Conservation (phyloP, 257 asterid genomes). For the Leptodermis oblonga region DNA sequence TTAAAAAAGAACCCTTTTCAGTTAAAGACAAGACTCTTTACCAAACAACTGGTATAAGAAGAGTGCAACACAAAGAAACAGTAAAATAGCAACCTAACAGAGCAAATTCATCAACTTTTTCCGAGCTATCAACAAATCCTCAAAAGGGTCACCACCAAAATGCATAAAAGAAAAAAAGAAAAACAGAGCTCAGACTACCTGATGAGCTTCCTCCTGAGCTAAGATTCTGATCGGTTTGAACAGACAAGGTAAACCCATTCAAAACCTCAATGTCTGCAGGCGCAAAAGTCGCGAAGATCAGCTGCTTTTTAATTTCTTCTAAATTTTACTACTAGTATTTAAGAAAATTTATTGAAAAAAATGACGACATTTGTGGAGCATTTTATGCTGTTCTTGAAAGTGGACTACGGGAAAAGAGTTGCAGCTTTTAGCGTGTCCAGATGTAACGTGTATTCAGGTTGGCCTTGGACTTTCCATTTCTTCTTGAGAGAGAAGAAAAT, state of each 20-base stretch:
- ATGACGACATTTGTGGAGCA: background rate
- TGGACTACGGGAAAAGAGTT: background rate
- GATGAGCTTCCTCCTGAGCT: conserved; percentile 7
- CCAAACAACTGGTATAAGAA: conserved; percentile 4
- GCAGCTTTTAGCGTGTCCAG: conserved; percentile 14
- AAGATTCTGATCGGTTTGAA: conserved; percentile 12
- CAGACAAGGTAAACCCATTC: background rate
- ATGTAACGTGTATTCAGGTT: background rate
- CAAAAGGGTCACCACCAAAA: conserved; percentile 2
- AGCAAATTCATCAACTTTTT: background rate
- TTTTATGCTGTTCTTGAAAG: background rate
- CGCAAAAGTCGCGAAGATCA: background rate
- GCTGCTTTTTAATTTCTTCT: conserved; percentile 1
- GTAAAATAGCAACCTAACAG: background rate
- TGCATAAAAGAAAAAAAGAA: background rate
- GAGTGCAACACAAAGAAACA: conserved; percentile 2
- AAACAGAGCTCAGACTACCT: conserved; percentile 15
- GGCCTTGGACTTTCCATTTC: background rate
- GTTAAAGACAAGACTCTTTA: background rate
- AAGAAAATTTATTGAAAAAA: conserved; percentile 1
- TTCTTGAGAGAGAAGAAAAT: background rate
- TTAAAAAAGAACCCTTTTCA: background rate
- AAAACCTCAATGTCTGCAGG: background rate
- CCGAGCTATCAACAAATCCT: background rate
- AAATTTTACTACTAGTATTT: background rate